Base-by-base conservation (phyloP, 371 early-diverging fungal genomes). In the Gilbertella persicaria region DNA sequence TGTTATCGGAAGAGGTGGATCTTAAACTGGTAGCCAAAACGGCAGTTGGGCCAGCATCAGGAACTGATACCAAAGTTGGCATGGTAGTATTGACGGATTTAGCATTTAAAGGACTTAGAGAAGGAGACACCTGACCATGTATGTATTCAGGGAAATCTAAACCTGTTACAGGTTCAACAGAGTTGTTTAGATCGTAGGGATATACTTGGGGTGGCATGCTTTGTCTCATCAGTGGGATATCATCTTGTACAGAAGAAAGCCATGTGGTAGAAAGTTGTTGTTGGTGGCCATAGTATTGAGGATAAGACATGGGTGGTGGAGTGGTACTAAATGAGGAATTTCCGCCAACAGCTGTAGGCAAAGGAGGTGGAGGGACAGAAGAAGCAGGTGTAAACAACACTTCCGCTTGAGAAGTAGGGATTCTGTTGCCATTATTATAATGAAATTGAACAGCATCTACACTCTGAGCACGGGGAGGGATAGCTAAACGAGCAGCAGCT, bases 1-100 rank as follows among this genome's bases (percentile, higher is more conserved):
- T 33, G 10, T 38, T 21, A 39, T 17, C 20, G 25, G n/a, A 14
- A 6, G 38, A 21, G 23, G 40, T 46, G 4, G 46, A 5, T 23
- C 14, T 33, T n/a, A n/a, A n/a, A 13, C 33, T 33, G 2, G 64
- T 54, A 19, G 72, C 54, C 5, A 75, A 45, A 41, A 75, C 60
- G 41, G 69, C 75, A 21, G 75, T 75, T 0, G 75, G 75, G 17
- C 75, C 75, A 46, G 75, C 71, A 53, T 75, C 69, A 44, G 75
- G 75, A 6, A 75, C 75, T 37, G 75, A 55, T 5, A 75, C 60
- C 54, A 75, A 53, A 24, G 70, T 57, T n/a, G 63, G 51, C 21
- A 69, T 52, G 36, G 26, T 26, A n/a, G 25, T 42, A 26, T 44
- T 38, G 9, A 30, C 5, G 45, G 28, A 23, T 35, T 44, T 26